These are phyloP conservation scores for Camellia sinensis DNA, from an alignment of 148 eudicot species.

Conservation along the genomic window DNA sequence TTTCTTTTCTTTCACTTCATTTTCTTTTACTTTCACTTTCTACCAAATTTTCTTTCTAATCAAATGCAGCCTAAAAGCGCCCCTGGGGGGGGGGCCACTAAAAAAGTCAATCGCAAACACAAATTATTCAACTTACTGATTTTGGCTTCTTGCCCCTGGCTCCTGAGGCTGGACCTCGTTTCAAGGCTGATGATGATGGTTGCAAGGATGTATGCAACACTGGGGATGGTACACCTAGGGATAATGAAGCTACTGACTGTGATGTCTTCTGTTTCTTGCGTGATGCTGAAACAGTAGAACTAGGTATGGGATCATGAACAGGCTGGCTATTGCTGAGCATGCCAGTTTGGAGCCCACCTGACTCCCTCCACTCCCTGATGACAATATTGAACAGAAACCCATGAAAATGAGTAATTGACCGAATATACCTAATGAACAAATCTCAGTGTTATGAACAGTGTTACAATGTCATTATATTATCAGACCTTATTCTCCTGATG, in stretches of 20 bases:
- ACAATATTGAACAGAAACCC: slow-evolving; percentile 10
- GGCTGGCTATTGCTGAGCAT: slow-evolving; percentile 31
- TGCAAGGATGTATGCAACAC: slow-evolving; percentile 51
- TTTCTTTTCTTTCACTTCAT: too few relatives aligned
- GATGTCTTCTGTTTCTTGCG: slow-evolving; percentile 48
- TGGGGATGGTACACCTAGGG: slow-evolving; percentile 52
- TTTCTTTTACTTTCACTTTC: too few relatives aligned
- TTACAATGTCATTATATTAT: neutral
- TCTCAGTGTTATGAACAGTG: neutral
- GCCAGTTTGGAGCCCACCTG: slow-evolving; percentile 36
- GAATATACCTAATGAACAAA: neutral
- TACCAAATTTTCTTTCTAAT: too few relatives aligned
- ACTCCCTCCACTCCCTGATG: slow-evolving; percentile 58
- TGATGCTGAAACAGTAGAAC: slow-evolving; percentile 50
- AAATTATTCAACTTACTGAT: slow-evolving; percentile 39
- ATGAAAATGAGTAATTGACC: neutral
- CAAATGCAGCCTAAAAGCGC: too few relatives aligned
- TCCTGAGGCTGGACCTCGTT: slow-evolving; percentile 49
- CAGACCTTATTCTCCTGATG: slow-evolving; percentile 55
- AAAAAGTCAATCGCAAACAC: neutral
- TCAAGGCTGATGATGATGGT: slow-evolving; percentile 50
- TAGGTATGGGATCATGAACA: slow-evolving; percentile 32
- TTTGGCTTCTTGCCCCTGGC: slow-evolving; percentile 54
- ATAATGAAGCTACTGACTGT: slow-evolving; percentile 27
- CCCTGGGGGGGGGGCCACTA: neutral